Conservation (phyloP, 1,284 basidiomycete genomes). For the Ganoderma meredithae region DNA sequence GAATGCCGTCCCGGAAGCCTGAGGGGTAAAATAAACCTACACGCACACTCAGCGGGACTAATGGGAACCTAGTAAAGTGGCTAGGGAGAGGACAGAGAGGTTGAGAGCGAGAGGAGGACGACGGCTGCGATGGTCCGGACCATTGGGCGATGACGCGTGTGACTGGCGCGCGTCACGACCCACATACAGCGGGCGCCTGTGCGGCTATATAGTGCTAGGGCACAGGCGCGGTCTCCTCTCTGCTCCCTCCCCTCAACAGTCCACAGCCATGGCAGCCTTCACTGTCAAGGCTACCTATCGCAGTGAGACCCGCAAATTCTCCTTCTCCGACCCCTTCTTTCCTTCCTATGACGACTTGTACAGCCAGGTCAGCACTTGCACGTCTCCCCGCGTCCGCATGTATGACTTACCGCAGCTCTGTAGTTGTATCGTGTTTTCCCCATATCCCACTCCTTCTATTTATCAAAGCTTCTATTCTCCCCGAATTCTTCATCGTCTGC, state of each 20-base stretch:
- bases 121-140: not conserved
- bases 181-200: conserved; percentile 26
- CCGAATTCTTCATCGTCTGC: conserved; percentile 50
- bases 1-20: not conserved
- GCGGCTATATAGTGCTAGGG: conserved; percentile 26
- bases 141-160: conserved; percentile 20
- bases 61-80: not conserved
- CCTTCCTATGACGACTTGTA: conserved; percentile 52
- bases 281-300: conserved; percentile 62
- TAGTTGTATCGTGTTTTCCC: conserved; percentile 77
- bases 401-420: conserved; percentile 29
- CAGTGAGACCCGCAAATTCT: conserved; percentile 57
- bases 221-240: conserved; percentile 29
- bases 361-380: conserved; percentile 48
- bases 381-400: conserved; percentile 13
- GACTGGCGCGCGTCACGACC: conserved; percentile 32
- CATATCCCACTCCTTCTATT: conserved; percentile 61
- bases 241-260: conserved; percentile 32
- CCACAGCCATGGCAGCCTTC: conserved; percentile 51
- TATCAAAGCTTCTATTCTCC: conserved; percentile 72
- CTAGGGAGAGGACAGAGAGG: not conserved
- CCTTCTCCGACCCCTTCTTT: conserved; percentile 50
- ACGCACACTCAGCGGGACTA: not conserved
- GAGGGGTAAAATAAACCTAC: not conserved
- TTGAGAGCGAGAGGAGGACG: not conserved